phyloP scores from a whole-genome alignment of 768 basidiomycete genomes.

The Podaxis sp. region DNA sequence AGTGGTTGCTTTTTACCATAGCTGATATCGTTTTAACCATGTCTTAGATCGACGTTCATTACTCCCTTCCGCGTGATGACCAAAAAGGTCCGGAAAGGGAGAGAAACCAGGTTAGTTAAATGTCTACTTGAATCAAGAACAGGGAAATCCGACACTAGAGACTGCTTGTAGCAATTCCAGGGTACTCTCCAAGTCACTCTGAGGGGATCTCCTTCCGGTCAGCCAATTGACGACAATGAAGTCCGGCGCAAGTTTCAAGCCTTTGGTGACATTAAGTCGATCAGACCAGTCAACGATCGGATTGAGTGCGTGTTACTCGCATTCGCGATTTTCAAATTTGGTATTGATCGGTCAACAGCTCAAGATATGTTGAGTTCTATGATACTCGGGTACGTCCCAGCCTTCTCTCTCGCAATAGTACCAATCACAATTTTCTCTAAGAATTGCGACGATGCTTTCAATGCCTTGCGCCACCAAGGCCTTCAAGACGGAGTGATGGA shows the following conservation, averaged over 20 bases:
- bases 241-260: constrained; percentile 82
- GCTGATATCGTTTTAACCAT: constrained; percentile 6
- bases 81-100: constrained; percentile 67
- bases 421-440: constrained; percentile 21
- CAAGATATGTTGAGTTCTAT: constrained; percentile 90
- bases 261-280: constrained; percentile 85
- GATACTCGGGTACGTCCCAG: constrained; percentile 67
- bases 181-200: constrained; percentile 81
- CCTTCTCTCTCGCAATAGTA: not conserved
- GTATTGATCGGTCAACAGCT: constrained; percentile 38
- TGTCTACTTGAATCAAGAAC: not conserved
- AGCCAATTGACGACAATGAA: constrained; percentile 78
- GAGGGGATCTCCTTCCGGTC: constrained; percentile 61
- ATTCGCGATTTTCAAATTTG: not conserved
- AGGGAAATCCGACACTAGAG: not conserved
- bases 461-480: constrained; percentile 73
- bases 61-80: constrained; percentile 89
- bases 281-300: constrained; percentile 62
- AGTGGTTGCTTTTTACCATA: constrained; percentile 26
- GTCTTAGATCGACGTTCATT: constrained; percentile 94
- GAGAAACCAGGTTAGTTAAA: constrained; percentile 71
- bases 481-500: constrained; percentile 87
- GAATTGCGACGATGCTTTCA: constrained; percentile 77
- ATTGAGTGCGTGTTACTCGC: constrained; percentile 41
- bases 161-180: constrained; percentile 56